Base-by-base conservation (phyloP, 2,329 filamentous ascomycete genomes). In the Trichoderma semiorbis region DNA sequence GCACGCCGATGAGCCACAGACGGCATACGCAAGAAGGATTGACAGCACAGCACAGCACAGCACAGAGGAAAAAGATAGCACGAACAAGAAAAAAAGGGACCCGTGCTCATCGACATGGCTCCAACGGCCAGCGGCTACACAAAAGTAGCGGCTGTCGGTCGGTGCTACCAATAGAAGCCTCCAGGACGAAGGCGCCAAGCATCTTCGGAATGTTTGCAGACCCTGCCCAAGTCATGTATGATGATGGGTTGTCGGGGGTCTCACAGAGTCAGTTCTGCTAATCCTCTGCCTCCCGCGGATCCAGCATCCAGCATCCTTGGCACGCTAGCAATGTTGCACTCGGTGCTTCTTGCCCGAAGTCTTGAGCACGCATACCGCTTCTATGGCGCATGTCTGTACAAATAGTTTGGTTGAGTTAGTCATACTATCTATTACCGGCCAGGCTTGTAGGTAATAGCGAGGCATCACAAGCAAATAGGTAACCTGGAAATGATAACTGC, bases 201-300 rank as follows among this genome's bases (percentile, higher is more conserved):
- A 24, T 36, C 32, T 36, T 58, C 64, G 64, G 64, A 67, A 67
- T 67, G 64, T 30, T 64, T 64, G 36, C 16, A 64, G 60, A 18
- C 60, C 60, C 14, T 61, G 58, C 12, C 12, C 58, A 34, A 39
- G 58, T 32, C 30, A 34, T 61, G 58, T 61, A 34, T 34, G 43
- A 53, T 65, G 60, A 26, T 28, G 24, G 21, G 18, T 63, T 39
- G 7, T 63, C 60, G 60, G 34, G 34, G 34, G 61, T 64, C 61
- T 32, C 36, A 12, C 55, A 32, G 28, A n/a, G 10, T 14, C 26
- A 60, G 55, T 28, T 30, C 8, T 58, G 55, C 24, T 11, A 32
- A 28, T 32, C 34, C 60, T 62, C 60, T 62, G n/a, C 34, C 11
- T 47, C 61, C 24, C 34, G 24, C 36, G 16, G 43, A 50, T 50